phyloP scores from a whole-genome alignment of 2,329 filamentous ascomycete species.

The Calonectria naviculata region DNA sequence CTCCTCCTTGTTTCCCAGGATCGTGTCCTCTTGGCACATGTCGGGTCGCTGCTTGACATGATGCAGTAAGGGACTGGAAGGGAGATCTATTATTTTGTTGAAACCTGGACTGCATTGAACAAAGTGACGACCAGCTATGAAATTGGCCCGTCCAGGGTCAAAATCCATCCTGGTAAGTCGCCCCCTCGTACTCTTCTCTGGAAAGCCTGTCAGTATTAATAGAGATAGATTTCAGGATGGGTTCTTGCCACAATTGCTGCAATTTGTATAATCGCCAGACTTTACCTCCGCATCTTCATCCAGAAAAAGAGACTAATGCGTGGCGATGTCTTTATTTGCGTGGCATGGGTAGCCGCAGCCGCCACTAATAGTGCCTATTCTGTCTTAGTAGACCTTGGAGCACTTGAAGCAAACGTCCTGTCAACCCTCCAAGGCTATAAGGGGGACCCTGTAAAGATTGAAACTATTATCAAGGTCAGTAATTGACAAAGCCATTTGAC shows the following conservation, averaged over 20 bases:
- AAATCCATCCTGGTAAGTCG: not conserved
- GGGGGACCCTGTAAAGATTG: not conserved
- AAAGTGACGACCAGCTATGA: not conserved
- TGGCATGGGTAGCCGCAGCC: not conserved
- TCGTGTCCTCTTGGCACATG: not conserved
- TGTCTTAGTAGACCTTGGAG: not conserved
- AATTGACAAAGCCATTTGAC: not conserved
- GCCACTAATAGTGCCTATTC: not conserved
- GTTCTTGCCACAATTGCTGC: not conserved
- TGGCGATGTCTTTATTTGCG: not conserved
- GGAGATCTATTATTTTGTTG: not conserved
- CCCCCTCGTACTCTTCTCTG: too few species aligned
- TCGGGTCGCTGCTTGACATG: not conserved
- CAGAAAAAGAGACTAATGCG: not conserved
- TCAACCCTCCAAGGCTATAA: not conserved
- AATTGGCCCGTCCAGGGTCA: not conserved
- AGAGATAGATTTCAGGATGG: not conserved
- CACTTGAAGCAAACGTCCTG: not conserved
- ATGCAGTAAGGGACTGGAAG: too few species aligned
- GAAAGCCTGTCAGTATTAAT: not conserved
- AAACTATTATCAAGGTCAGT: not conserved
- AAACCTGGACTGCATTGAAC: not conserved
- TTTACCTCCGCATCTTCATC: not conserved
- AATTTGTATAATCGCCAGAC: not conserved
- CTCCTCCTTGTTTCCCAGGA: not conserved